phyloP scores from a whole-genome alignment of 805 yeast genomes.

The Kluyveromyces nonfermentans region DNA sequence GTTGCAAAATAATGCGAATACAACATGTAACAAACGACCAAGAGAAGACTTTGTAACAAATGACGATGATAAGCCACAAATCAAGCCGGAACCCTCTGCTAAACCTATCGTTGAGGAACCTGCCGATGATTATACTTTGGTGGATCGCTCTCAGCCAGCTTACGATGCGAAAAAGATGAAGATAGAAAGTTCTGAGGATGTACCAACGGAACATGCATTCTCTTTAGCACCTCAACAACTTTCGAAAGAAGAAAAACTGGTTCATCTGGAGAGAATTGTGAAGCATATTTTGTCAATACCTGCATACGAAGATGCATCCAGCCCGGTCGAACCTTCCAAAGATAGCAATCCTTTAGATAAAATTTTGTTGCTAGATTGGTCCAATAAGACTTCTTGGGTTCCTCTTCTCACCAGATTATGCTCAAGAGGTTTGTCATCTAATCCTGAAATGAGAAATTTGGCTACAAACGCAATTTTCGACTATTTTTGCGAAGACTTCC shows the following conservation, averaged over 20 bases:
- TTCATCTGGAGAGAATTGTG: constrained; percentile 48
- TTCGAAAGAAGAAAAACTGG: constrained; percentile 44
- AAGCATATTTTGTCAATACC: constrained; percentile 16
- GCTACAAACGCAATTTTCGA: constrained; percentile 64
- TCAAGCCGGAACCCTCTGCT: constrained; percentile 6
- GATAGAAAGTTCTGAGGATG: constrained; percentile 6
- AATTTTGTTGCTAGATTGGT: constrained; percentile 38
- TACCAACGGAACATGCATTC: not conserved
- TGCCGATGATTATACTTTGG: constrained; percentile 14
- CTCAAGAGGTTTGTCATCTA: constrained; percentile 59
- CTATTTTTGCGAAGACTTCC: constrained; percentile 65
- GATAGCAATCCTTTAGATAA: constrained; percentile 18
- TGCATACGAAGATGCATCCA: not conserved
- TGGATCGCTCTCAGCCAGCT: not conserved
- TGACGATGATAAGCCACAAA: constrained; percentile 3
- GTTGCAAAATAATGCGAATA: constrained; percentile 6
- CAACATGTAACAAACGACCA: not conserved
- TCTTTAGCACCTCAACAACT: constrained; percentile 39
- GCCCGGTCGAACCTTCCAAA: constrained; percentile 7
- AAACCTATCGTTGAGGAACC: constrained; percentile 26
- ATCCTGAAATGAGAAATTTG: constrained; percentile 42
- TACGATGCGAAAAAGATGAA: constrained; percentile 8
- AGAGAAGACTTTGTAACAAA: not conserved
- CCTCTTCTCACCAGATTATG: constrained; percentile 65
- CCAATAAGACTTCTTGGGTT: constrained; percentile 67